Percentiles rank a stretch among this genome's conserved stretches.
Conservation (phyloP, 2,329 filamentous ascomycete species). For the Aquanectria penicillioides region DNA sequence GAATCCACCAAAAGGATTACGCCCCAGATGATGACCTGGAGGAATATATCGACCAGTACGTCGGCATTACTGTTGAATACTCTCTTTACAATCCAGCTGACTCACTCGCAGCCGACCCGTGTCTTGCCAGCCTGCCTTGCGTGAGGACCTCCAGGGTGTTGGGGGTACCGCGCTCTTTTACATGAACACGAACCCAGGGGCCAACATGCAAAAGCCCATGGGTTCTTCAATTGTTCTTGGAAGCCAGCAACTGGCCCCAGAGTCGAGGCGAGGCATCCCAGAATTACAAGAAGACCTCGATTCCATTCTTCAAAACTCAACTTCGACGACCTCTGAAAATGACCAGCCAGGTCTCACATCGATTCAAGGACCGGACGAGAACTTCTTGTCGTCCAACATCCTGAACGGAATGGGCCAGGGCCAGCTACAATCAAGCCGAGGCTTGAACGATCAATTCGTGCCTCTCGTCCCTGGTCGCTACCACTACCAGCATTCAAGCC, state of each 20-base stretch:
- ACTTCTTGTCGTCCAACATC: slow-evolving; percentile 26
- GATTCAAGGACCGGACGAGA: slow-evolving; percentile 30
- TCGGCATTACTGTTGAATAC: too few relatives aligned
- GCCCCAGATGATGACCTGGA: slow-evolving; percentile 51
- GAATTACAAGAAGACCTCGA: slow-evolving; percentile 17
- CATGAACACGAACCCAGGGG: slow-evolving; percentile 25
- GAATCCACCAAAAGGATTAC: slow-evolving; percentile 66
- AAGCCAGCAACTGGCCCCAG: not conserved
- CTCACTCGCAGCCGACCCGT: not conserved
- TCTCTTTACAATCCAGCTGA: not conserved
- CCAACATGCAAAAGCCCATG: slow-evolving; percentile 28
- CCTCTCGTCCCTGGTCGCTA: not conserved
- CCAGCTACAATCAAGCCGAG: not conserved
- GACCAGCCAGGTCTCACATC: slow-evolving; percentile 25
- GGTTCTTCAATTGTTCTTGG: slow-evolving; percentile 11
- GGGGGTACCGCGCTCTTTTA: slow-evolving; percentile 41
- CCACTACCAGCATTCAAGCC: slow-evolving; percentile 1
- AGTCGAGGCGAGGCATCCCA: slow-evolving; percentile 5
- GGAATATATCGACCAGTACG: slow-evolving; percentile 45
- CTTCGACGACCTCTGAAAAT: slow-evolving; percentile 25
- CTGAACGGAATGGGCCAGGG: slow-evolving; percentile 17
- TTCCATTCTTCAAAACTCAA: slow-evolving; percentile 18
- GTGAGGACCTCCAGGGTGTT: slow-evolving; percentile 39
- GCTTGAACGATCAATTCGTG: not conserved
- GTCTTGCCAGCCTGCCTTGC: slow-evolving; percentile 23